Conservation (phyloP, 2,329 filamentous ascomycete species). For the Cercospora zeae-maydis region DNA sequence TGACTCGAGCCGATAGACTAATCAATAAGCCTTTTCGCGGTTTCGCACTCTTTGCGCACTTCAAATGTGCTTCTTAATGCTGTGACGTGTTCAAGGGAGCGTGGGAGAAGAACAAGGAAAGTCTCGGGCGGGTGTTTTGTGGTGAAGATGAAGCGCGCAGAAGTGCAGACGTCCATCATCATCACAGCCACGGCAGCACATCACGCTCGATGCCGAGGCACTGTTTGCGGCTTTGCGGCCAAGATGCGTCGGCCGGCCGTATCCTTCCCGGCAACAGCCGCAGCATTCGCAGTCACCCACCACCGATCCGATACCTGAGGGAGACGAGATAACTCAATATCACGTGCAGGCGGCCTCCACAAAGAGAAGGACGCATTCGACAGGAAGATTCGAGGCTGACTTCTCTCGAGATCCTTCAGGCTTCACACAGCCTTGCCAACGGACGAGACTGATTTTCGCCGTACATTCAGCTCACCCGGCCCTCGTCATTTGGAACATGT, state of each 20-base stretch:
- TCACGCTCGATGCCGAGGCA: not conserved
- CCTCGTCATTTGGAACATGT: too few species aligned
- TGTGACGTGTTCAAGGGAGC: not conserved
- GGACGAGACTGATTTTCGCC: too few species aligned
- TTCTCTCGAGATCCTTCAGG: too few species aligned
- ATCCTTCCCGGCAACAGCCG: not conserved
- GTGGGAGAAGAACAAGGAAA: not conserved
- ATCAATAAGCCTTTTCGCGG: too few species aligned
- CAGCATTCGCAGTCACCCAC: not conserved
- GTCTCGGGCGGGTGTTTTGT: not conserved
- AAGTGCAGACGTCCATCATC: not conserved
- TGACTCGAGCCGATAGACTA: not conserved
- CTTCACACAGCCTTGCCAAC: too few species aligned
- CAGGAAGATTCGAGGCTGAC: too few species aligned
- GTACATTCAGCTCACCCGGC: too few species aligned
- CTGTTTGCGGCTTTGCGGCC: not conserved
- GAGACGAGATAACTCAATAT: too few species aligned
- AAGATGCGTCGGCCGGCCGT: not conserved
- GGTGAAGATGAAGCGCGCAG: not conserved
- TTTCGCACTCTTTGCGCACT: not conserved
- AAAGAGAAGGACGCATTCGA: too few species aligned
- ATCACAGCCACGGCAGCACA: not conserved
- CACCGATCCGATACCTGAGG: too few species aligned
- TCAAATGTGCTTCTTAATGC: not conserved
- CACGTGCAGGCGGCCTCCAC: too few species aligned